These are phyloP conservation scores for Microbotryum scabiosae DNA, from an alignment of 1,284 basidiomycete species.

Conservation along the genomic window DNA sequence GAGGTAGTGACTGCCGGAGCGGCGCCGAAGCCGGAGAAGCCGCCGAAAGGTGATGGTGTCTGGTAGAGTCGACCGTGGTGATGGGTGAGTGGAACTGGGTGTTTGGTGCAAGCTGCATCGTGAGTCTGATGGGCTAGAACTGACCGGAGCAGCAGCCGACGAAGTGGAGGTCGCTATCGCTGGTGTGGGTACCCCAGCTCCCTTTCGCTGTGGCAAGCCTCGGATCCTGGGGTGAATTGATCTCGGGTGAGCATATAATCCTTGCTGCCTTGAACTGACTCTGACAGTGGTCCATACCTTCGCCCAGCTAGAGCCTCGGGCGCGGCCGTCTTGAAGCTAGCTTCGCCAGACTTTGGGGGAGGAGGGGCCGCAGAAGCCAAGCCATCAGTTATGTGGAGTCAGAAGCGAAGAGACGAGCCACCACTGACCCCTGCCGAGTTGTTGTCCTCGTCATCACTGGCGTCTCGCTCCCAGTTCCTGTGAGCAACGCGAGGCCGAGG, in stretches of 20 bases:
- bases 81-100: not conserved
- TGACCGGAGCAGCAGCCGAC: constrained; percentile 19
- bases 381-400: constrained; percentile 1
- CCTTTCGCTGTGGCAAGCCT: constrained; percentile 39
- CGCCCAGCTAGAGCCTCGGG: too few species aligned
- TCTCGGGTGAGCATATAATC: not conserved
- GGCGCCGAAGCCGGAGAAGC: not conserved
- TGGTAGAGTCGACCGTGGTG: not conserved
- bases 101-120: fast-evolving
- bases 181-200: constrained; percentile 10
- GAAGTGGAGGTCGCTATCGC: constrained; percentile 9
- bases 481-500: not conserved
- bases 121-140: not conserved
- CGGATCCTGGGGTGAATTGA: constrained; percentile 37
- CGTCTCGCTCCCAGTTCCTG: constrained; percentile 27
- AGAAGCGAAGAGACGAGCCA: not conserved
- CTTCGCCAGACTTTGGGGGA: not conserved
- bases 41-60: constrained; percentile 14
- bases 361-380: not conserved
- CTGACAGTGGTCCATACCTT: not conserved
- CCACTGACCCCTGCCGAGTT: not conserved
- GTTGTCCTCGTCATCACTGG: constrained; percentile 19
- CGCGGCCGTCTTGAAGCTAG: too few species aligned
- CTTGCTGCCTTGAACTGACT: not conserved
- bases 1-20: not conserved